Evolutionary conservation across 192 early-diverging fungal genomes (phyloP).

Genomic region (Geranomyces variabilis): DNA sequence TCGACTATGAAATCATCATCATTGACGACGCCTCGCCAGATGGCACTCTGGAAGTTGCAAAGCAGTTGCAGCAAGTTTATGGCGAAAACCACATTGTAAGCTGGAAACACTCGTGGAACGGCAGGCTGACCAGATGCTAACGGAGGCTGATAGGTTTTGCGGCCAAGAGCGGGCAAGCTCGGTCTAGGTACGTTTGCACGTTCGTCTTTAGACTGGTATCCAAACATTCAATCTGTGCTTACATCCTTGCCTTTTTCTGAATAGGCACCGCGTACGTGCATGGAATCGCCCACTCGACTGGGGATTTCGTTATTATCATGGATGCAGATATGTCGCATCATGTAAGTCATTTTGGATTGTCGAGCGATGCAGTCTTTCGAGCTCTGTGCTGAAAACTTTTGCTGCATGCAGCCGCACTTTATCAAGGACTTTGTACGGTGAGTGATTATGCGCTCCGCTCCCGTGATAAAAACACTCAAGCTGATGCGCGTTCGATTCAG

Average conservation of each 20-base stretch:
- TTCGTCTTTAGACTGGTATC: neutral
- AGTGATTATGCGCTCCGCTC: conserved; percentile 24
- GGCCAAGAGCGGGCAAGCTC: conserved; percentile 93
- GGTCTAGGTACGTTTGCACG: conserved; percentile 65
- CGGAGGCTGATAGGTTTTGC: conserved; percentile 71
- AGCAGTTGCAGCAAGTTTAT: conserved; percentile 83
- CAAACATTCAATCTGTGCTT: neutral
- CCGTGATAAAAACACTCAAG: no score
- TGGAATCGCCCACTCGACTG: conserved; percentile 90
- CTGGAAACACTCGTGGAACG: neutral
- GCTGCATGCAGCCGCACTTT: conserved; percentile 78
- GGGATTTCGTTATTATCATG: conserved; percentile 97
- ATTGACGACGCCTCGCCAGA: conserved; percentile 96
- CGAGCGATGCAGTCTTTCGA: neutral
- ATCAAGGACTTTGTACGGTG: conserved; percentile 92
- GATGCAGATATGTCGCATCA: conserved; percentile 99
- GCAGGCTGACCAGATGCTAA: no score
- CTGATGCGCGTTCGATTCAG: conserved; percentile 33
- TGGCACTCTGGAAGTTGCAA: conserved; percentile 91
- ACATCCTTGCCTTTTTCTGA: neutral
- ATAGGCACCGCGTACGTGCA: conserved; percentile 91
- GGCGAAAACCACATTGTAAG: conserved; percentile 85
- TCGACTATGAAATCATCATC: conserved; percentile 96
- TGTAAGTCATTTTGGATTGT: conserved; percentile 51
- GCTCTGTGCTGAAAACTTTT: neutral